A percentile compares a stretch with the other conserved stretches of the same genome.
These are phyloP conservation scores for Aegilops speltoides DNA, from an alignment of 176 grass and related monocot genomes.

Conservation along the genomic window DNA sequence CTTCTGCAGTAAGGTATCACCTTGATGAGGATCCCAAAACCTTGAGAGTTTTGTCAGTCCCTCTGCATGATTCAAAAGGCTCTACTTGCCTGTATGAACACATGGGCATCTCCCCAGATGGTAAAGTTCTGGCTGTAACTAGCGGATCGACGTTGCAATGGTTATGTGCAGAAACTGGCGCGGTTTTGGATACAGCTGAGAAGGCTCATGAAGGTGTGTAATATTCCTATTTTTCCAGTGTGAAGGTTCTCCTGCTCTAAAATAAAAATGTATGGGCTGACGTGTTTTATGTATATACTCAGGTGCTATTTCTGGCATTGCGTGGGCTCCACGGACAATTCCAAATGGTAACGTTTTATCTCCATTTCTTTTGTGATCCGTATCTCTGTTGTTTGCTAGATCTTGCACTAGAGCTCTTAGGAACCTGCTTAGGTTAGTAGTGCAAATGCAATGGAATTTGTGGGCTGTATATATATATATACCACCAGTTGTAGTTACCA, in stretches of 20 bases:
- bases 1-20: conserved; percentile 81
- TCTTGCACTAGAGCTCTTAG: neutral
- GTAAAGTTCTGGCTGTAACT: conserved; percentile 67
- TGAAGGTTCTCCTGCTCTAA: neutral
- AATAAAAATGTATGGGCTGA: neutral
- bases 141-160: conserved; percentile 81
- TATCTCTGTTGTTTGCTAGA: conserved; percentile 2
- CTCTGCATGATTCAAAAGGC: conserved; percentile 77
- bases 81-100: conserved; percentile 71
- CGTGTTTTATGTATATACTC: conserved; percentile 15
- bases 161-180: conserved; percentile 73
- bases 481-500: no score
- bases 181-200: conserved; percentile 85
- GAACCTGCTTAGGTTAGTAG: neutral
- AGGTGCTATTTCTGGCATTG: conserved; percentile 88
- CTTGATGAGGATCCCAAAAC: conserved; percentile 98
- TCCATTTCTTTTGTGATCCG: neutral
- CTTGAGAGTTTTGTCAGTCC: conserved; percentile 74
- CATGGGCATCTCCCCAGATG: conserved; percentile 79
- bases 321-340: conserved; percentile 62
- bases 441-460: neutral
- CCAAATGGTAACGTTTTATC: conserved; percentile 49
- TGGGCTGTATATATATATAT: no score
- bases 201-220: conserved; percentile 89
- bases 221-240: conserved; percentile 3